phyloP scores from a whole-genome alignment of 768 basidiomycete species.

The Suillus fuscotomentosus region DNA sequence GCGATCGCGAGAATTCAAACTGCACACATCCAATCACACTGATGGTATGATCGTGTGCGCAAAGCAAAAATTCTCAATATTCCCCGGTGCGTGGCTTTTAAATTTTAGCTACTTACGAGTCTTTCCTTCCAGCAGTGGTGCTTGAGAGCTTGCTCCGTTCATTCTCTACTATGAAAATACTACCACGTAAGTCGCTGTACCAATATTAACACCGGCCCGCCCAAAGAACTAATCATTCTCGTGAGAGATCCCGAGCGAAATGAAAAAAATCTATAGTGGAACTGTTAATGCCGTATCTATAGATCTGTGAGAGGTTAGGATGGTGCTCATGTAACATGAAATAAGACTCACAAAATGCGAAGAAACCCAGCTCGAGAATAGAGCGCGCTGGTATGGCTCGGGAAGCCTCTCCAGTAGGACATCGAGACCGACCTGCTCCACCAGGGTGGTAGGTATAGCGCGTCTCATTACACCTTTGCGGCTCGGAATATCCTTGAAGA shows the following conservation, averaged over 20 bases:
- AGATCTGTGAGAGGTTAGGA: conserved; percentile 55
- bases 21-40: too few species aligned
- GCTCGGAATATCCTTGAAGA: conserved; percentile 82
- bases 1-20: too few species aligned
- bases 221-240: conserved; percentile 6
- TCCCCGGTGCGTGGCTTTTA: background rate
- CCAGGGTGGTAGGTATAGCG: conserved; percentile 88
- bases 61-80: too few species aligned
- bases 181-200: background rate
- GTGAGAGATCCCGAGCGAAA: conserved; percentile 75
- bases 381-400: conserved; percentile 75
- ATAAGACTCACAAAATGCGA: conserved; percentile 71
- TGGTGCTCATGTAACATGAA: conserved; percentile 4
- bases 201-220: background rate
- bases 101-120: background rate
- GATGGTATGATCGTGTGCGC: too few species aligned
- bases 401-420: conserved; percentile 76
- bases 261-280: conserved; percentile 97
- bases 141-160: background rate
- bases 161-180: background rate
- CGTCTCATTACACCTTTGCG: conserved; percentile 71
- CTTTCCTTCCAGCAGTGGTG: background rate
- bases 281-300: conserved; percentile 85
- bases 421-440: conserved; percentile 82
- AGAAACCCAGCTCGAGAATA: conserved; percentile 90